phyloP scores from a whole-genome alignment of 768 basidiomycete species.

The Botryobasidium botryosum region DNA sequence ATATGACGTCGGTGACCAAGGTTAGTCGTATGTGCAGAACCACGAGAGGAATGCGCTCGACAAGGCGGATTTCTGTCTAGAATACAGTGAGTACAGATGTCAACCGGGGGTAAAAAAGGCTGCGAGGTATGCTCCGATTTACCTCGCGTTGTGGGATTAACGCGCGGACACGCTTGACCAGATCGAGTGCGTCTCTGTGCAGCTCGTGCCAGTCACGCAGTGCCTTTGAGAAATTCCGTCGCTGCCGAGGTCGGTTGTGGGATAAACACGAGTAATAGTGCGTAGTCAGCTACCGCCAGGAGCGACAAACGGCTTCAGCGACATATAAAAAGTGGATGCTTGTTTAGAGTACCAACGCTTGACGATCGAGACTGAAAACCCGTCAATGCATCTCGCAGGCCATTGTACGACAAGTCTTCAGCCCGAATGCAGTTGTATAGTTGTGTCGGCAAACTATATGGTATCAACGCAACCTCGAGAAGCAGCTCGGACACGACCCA shows the following conservation, averaged over 20 bases:
- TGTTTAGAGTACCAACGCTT: background rate
- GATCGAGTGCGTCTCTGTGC: background rate
- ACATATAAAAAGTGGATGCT: background rate
- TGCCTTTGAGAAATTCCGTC: constrained; percentile 4
- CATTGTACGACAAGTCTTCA: too few species aligned
- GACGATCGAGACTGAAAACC: background rate
- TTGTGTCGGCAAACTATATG: background rate
- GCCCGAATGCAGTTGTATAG: too few species aligned
- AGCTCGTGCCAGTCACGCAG: constrained; percentile 2
- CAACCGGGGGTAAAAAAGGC: background rate
- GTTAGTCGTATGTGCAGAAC: constrained; percentile 43
- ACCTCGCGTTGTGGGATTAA: background rate
- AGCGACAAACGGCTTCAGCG: background rate
- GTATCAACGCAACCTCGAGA: background rate
- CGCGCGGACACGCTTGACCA: background rate
- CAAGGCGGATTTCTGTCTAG: background rate
- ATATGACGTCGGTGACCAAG: constrained; percentile 45
- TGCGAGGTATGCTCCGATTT: background rate
- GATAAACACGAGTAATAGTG: constrained; percentile 4
- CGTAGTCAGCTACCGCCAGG: too few species aligned
- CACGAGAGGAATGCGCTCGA: constrained; percentile 29
- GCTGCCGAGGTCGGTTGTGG: constrained; percentile 7
- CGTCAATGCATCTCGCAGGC: too few species aligned
- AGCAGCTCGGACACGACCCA: constrained; percentile 1
- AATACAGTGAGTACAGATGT: background rate